Evolutionary conservation across 331 rosid genomes (phyloP).

Genomic region (Rhamnella rubrinervis): DNA sequence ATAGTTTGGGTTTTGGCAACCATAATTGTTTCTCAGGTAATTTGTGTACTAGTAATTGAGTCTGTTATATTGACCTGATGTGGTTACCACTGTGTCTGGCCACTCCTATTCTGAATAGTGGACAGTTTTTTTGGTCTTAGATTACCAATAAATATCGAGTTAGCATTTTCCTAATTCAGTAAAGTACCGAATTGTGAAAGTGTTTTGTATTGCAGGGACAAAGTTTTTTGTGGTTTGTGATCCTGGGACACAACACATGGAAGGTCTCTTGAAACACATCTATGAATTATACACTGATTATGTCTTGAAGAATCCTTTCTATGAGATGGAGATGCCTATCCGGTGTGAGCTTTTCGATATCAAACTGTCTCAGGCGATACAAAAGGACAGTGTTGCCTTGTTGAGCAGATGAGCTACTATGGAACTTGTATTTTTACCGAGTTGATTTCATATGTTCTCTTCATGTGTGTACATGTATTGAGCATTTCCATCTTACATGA

Average conservation of each 20-base stretch:
- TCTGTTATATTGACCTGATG: too few relatives aligned
- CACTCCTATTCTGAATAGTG: too few relatives aligned
- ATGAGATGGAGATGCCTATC: constrained; percentile 98
- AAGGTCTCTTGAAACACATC: constrained; percentile 63
- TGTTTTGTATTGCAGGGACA: constrained; percentile 51
- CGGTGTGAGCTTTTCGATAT: constrained; percentile 92
- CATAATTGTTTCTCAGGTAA: too few relatives aligned
- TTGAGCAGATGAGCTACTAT: constrained; percentile 52
- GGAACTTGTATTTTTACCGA: background rate
- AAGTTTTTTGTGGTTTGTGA: constrained; percentile 87
- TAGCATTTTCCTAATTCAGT: too few relatives aligned
- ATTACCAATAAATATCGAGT: too few relatives aligned
- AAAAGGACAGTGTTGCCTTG: constrained; percentile 79
- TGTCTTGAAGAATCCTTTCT: constrained; percentile 93
- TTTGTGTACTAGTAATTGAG: too few relatives aligned
- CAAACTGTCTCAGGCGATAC: constrained; percentile 69
- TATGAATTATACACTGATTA: constrained; percentile 84
- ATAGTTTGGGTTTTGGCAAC: too few relatives aligned
- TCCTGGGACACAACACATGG: constrained; percentile 86
- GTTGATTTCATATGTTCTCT: too few relatives aligned
- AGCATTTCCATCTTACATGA: background rate
- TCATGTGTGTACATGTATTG: too few relatives aligned
- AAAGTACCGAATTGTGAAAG: too few relatives aligned
- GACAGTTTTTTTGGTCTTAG: too few relatives aligned
- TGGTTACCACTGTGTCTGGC: too few relatives aligned